Evolutionary conservation across 805 yeast genomes (phyloP), one percentile per base, ranked within the genome.

Genomic region (Starmera quercuum): DNA sequence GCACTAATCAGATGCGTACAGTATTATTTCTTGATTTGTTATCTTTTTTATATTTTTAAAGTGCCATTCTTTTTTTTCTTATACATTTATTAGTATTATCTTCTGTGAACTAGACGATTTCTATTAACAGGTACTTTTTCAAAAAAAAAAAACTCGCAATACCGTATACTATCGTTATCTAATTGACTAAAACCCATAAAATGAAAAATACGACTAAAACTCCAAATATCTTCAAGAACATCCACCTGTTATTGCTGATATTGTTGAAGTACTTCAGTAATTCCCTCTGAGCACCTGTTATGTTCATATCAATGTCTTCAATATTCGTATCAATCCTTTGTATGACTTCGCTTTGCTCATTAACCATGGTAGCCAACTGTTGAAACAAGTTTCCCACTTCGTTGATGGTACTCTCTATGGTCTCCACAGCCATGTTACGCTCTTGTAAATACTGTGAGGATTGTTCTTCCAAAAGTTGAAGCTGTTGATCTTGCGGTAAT

Each of bases 291-390:
- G 98, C 98, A 2, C 97, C 97, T 19, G 73, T 63, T 12, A 92
- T 88, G 55, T 88, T 92, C 53, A 90, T 56, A 48, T 85, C 77
- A 34, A 90, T 86, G 51, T 92, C 97, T 46, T 88, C 96, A 6
- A 95, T 95, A 53, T 92, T 88, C 36, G 78, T 84, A 59, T 92
- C 98, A 42, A 92, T 92, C 52, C 97, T 68, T 58, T 90, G 97
- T 37, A 92, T 90, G 12, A 83, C 83, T 49, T 92, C 98, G 26
- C 97, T 90, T 60, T 92, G 98, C 57, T 92, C 97, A 41, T 84
- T 87, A 7, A 92, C 97, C 97, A 92, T 90, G 1, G 95, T 82
- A 5, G 97, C 95, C 47, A 92, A 68, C 59, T 92, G 98, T 49
- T 84, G 90, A 63, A 92, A 92, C 39, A 92, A 68, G 32, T 83